These are phyloP conservation scores for Friedmanniomyces simplex DNA, from an alignment of 495 filamentous ascomycete species.

Conservation along the genomic window DNA sequence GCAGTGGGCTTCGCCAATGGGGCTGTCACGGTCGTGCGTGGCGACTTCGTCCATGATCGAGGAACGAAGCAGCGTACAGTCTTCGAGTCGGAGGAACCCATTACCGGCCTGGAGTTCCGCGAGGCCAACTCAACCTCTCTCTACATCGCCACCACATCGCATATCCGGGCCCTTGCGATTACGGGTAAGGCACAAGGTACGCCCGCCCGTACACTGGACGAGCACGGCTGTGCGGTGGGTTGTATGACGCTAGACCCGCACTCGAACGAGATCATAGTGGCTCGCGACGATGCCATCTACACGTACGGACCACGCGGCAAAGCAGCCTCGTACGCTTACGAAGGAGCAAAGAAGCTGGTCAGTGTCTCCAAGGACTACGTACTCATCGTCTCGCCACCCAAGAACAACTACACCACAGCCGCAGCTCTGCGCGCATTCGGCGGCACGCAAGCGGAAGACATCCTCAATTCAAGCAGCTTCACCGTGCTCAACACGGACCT, in stretches of 20 bases:
- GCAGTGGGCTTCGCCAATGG: conserved; percentile 95
- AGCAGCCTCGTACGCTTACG: conserved; percentile 78
- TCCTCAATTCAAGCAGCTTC: conserved; percentile 75
- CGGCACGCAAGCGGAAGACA: conserved; percentile 54
- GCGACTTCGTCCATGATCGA: conserved; percentile 89
- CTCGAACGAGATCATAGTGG: conserved; percentile 78
- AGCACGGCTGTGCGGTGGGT: conserved; percentile 75
- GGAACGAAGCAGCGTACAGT: conserved; percentile 94
- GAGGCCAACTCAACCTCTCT: conserved; percentile 61
- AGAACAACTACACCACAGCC: conserved; percentile 39
- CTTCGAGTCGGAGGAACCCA: conserved; percentile 91
- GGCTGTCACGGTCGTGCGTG: conserved; percentile 82
- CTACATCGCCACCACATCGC: conserved; percentile 82
- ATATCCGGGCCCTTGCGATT: conserved; percentile 79
- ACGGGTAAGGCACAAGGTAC: conserved; percentile 81
- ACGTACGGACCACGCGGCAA: conserved; percentile 79
- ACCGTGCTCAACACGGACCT: conserved; percentile 82
- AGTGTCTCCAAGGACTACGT: conserved; percentile 77
- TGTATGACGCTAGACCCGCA: conserved; percentile 82
- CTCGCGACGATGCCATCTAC: conserved; percentile 88
- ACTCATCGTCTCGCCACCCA: conserved; percentile 74
- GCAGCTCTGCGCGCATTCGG: conserved; percentile 54
- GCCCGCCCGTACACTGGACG: conserved; percentile 76
- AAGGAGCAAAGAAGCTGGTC: conserved; percentile 77
- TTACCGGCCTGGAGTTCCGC: conserved; percentile 77